These are phyloP conservation scores for Rugosomyces carneus DNA, from an alignment of 1,284 basidiomycete genomes.

Conservation along the genomic window DNA sequence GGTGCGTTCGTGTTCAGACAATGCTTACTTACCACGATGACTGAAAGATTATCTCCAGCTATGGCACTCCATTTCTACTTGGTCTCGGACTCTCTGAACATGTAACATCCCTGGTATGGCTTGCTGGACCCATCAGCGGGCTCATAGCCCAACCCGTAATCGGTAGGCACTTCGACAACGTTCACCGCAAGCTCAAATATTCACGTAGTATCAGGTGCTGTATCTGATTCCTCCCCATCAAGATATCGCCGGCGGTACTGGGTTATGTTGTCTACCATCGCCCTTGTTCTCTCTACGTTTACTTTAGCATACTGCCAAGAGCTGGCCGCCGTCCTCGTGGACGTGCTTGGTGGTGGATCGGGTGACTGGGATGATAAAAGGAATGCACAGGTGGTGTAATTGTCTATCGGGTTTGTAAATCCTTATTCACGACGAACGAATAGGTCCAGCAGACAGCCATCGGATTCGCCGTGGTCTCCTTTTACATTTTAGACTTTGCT, in stretches of 20 bases:
- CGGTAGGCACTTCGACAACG: slow-evolving; percentile 41
- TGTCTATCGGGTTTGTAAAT: neutral
- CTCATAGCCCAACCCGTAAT: slow-evolving; percentile 94
- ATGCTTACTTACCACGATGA: slow-evolving; percentile 4
- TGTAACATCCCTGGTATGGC: slow-evolving; percentile 92
- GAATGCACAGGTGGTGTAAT: slow-evolving; percentile 45
- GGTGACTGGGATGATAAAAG: slow-evolving; percentile 89
- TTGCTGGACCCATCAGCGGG: slow-evolving; percentile 93
- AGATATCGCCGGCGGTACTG: slow-evolving; percentile 87
- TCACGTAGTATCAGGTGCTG: slow-evolving; percentile 57
- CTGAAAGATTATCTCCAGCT: slow-evolving; percentile 41
- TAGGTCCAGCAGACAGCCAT: slow-evolving; percentile 73
- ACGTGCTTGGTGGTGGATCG: slow-evolving; percentile 68
- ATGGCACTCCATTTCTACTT: slow-evolving; percentile 91
- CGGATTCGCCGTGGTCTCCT: slow-evolving; percentile 81
- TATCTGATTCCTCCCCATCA: slow-evolving; percentile 89
- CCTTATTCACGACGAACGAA: neutral
- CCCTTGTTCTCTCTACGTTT: slow-evolving; percentile 64
- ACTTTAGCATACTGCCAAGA: slow-evolving; percentile 83
- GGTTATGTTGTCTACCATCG: slow-evolving; percentile 79
- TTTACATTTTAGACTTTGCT: slow-evolving; percentile 93
- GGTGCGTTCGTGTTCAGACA: slow-evolving; percentile 40
- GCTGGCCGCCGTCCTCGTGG: slow-evolving; percentile 71
- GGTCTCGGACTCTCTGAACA: slow-evolving; percentile 87
- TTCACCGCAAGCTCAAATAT: slow-evolving; percentile 19